Evolutionary conservation across 1,139 yeast species (phyloP).

Genomic region (Hansenula anomala): DNA sequence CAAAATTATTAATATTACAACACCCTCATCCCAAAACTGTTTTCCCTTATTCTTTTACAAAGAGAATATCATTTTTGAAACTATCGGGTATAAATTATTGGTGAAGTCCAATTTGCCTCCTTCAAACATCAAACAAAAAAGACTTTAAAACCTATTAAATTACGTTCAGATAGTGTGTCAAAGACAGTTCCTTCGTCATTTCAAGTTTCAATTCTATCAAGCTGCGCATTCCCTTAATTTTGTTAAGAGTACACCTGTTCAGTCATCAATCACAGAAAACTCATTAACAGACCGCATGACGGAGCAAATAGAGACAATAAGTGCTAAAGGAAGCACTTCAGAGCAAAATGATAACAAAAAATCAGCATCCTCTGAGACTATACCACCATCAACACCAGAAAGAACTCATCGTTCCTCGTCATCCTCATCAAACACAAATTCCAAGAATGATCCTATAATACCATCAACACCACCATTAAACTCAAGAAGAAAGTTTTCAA

Average conservation of each 20-base stretch:
- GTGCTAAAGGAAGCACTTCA: too few species aligned
- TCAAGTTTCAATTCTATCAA: too few species aligned
- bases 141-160: not conserved
- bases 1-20: too few species aligned
- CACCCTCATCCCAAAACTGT: too few species aligned
- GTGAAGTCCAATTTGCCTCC: not conserved
- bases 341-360: not conserved
- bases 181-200: too few species aligned
- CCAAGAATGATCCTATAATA: slow-evolving; percentile 2
- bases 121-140: not conserved
- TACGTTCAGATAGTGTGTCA: too few species aligned
- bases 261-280: too few species aligned
- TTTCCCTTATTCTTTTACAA: too few species aligned
- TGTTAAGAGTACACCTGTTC: too few species aligned
- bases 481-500: slow-evolving; percentile 1
- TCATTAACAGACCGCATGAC: too few species aligned
- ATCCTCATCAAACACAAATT: slow-evolving; percentile 5
- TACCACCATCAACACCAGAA: slow-evolving; percentile 14
- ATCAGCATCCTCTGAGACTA: not conserved
- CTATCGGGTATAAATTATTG: not conserved
- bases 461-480: slow-evolving; percentile 20
- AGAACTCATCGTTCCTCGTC: slow-evolving; percentile 6
- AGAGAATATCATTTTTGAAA: too few species aligned
- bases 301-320: not conserved
- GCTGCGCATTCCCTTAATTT: too few species aligned